Conservation (phyloP, 495 filamentous ascomycete genomes). For the Ramalina peruviana region DNA sequence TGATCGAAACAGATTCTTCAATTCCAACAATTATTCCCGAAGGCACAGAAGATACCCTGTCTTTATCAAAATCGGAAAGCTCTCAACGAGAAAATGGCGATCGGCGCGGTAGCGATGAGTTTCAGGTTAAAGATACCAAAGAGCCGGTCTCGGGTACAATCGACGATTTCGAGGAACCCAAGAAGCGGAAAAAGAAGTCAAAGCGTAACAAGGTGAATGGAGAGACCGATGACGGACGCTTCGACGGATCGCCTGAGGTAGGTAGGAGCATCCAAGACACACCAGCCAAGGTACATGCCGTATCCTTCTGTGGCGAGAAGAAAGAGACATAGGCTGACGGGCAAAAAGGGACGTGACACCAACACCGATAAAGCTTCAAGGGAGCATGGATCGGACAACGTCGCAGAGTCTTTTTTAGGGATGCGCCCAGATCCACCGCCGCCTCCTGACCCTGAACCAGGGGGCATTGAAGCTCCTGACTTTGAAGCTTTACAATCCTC, state of each 20-base stretch:
- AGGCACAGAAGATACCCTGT: conserved; percentile 19
- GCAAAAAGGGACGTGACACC: background rate
- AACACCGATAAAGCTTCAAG: background rate
- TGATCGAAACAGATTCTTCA: conserved; percentile 24
- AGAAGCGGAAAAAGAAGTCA: conserved; percentile 33
- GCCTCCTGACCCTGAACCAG: conserved; percentile 8
- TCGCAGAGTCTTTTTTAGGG: conserved; percentile 35
- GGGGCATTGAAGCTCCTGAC: background rate
- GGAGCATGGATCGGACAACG: conserved; percentile 14
- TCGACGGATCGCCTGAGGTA: conserved; percentile 1
- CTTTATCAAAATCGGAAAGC: conserved; percentile 16
- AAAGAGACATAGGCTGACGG: background rate
- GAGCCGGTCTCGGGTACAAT: conserved; percentile 9
- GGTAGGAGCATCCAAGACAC: conserved; percentile 16
- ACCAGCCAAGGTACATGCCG: conserved; percentile 13
- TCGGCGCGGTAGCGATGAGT: conserved; percentile 1
- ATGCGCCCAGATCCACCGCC: conserved; percentile 34
- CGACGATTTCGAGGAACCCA: conserved; percentile 21
- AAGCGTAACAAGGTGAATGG: conserved; percentile 9
- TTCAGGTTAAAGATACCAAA: too few species aligned
- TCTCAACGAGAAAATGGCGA: background rate
- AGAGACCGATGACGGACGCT: background rate
- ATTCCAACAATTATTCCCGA: conserved; percentile 23
- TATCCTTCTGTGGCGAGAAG: background rate
- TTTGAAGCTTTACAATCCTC: background rate